phyloP scores from a whole-genome alignment of 306 rosid species.

The Lathyrus tuberosus region DNA sequence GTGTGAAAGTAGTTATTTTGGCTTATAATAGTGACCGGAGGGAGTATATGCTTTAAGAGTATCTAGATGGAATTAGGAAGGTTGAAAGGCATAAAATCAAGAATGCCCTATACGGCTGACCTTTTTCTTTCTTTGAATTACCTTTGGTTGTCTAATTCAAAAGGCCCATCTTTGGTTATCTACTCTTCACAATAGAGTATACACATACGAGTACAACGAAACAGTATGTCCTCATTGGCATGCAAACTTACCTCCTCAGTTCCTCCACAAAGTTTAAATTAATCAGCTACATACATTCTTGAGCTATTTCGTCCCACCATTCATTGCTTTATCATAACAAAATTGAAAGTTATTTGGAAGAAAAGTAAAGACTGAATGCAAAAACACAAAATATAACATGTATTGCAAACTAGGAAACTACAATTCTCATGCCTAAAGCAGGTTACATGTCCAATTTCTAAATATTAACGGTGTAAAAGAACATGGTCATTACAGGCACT shows the following conservation, averaged over 20 bases:
- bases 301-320: neutral
- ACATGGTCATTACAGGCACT: neutral
- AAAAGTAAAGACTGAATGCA: neutral
- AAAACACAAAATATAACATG: neutral
- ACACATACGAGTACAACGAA: neutral
- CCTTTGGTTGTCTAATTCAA: neutral
- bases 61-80: neutral
- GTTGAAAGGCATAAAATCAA: slow-evolving; percentile 3
- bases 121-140: slow-evolving; percentile 3
- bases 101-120: neutral
- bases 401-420: neutral
- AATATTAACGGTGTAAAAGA: neutral
- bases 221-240: neutral
- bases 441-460: neutral
- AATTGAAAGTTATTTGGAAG: neutral
- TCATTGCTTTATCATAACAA: neutral
- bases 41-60: slow-evolving; percentile 13
- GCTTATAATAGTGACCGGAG: too few relatives aligned
- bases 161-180: neutral
- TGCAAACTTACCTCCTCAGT: neutral
- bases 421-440: neutral
- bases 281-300: neutral
- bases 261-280: neutral
- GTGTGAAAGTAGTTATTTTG: too few relatives aligned
- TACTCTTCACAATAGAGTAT: neutral